phyloP scores from a whole-genome alignment of 148 eudicot species.

The Simmondsia chinensis region DNA sequence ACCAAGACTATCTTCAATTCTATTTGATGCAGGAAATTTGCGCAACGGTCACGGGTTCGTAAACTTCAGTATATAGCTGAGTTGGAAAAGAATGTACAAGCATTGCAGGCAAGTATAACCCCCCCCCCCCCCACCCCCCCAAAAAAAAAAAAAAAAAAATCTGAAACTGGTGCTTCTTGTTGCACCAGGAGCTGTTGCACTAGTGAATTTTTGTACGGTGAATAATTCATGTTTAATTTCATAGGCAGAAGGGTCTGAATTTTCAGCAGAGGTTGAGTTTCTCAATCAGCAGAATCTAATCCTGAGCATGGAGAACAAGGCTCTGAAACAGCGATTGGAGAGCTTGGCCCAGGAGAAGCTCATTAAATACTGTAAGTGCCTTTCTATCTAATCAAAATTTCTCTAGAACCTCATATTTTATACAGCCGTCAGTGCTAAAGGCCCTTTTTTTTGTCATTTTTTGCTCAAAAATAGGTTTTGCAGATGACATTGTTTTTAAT shows the following conservation, averaged over 20 bases:
- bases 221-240: constrained; percentile 1
- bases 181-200: too few relatives aligned
- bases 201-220: too few relatives aligned
- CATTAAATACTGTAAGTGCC: constrained; percentile 75
- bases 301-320: constrained; percentile 93
- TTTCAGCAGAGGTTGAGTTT: constrained; percentile 92
- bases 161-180: too few relatives aligned
- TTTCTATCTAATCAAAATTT: not conserved
- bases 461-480: too few relatives aligned
- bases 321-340: constrained; percentile 81
- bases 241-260: constrained; percentile 93
- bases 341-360: constrained; percentile 89
- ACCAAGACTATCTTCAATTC: constrained; percentile 2
- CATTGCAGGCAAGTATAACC: constrained; percentile 54
- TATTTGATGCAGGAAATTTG: constrained; percentile 71
- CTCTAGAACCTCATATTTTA: not conserved
- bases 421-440: not conserved
- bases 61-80: constrained; percentile 98
- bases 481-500: too few relatives aligned
- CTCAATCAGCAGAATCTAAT: constrained; percentile 89
- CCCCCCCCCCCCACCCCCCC: too few relatives aligned
- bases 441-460: not conserved
- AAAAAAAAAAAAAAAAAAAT: too few relatives aligned
- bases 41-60: constrained; percentile 93
- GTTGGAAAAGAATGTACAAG: constrained; percentile 85